Evolutionary conservation across 83 land plant genomes (phyloP).

Genomic region (Thuja plicata): DNA sequence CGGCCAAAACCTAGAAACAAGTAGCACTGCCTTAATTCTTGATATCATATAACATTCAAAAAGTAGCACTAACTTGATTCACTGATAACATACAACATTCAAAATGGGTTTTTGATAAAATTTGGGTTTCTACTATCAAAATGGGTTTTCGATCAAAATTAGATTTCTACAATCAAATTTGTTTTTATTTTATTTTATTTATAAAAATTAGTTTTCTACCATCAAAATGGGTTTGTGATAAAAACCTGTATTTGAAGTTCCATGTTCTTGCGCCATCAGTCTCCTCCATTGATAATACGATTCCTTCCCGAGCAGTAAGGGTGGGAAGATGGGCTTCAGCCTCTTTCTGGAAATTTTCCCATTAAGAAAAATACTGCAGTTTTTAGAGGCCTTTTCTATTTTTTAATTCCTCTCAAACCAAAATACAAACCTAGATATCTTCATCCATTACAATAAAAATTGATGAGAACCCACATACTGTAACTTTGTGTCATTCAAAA

Average conservation of each 20-base stretch:
- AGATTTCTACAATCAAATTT: no score
- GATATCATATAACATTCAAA: neutral
- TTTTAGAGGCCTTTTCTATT: neutral
- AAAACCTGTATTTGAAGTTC: conserved; percentile 69
- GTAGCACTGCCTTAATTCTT: neutral
- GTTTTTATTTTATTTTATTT: no score
- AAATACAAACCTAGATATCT: neutral
- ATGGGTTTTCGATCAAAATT: no score
- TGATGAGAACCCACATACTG: neutral
- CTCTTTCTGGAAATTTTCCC: conserved; percentile 42
- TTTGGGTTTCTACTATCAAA: no score
- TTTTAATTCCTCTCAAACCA: no score
- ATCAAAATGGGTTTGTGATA: neutral
- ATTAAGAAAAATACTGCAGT: neutral
- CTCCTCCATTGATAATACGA: conserved; percentile 56
- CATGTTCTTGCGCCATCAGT: conserved; percentile 42
- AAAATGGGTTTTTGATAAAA: no score
- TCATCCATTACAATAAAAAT: neutral
- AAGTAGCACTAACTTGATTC: neutral
- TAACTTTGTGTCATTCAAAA: neutral
- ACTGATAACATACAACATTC: neutral
- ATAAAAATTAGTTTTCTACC: neutral
- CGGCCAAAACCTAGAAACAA: conserved; percentile 73
- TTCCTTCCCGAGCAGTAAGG: conserved; percentile 58
- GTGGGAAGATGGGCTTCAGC: conserved; percentile 68